Base-by-base conservation (phyloP, 2,329 filamentous ascomycete species). In the Aspergillus neoniger region DNA sequence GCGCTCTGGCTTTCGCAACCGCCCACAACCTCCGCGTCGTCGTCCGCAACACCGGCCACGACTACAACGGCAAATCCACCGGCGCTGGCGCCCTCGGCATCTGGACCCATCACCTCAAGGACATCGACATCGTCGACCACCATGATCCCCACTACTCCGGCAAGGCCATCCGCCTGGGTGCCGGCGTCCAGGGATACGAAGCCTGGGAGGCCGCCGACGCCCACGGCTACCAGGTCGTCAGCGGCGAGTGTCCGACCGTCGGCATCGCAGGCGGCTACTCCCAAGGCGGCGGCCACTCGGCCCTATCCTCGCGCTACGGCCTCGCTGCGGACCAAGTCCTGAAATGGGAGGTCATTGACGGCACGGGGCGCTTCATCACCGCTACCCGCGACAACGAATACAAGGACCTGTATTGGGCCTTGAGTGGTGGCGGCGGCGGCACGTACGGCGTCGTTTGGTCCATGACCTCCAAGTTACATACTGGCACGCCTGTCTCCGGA, bases 231-330 rank as follows among this genome's bases (percentile, higher is more conserved):
- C 78, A 79, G 1, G 74, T 87, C 4, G 82, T 89, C 0, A 83
- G 82, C 1, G 86, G 86, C 2, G 80, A 80, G 2, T 81, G 80
- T 39, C 80, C 80, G 0, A 83, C 81, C 0, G 85, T 88, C 5
- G 86, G 85, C 1, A 65, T 85, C 7, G 81, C 83, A 0, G 87
- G 86, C 15, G 86, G 86, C 1, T 89, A 83, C 65, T 81, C 77
- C 3, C 84, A 86, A 69, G 86, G 85, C 5, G 87, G 85, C 14
- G 87, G 87, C 0, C 85, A 88, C 67, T 81, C 80, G 0, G 76
- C 81, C 0, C 76, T 89, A 1, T 78, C 76, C 32, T 82, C 82
- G 1, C 75, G 70, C n/a, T 84, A 83, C 52, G 87, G 87, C 5
- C 76, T 90, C 0, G 86, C 75, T 54, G 76, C 81, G 3, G 82